Conservation (phyloP, 331 rosid species). For the Cucumis variabilis region DNA sequence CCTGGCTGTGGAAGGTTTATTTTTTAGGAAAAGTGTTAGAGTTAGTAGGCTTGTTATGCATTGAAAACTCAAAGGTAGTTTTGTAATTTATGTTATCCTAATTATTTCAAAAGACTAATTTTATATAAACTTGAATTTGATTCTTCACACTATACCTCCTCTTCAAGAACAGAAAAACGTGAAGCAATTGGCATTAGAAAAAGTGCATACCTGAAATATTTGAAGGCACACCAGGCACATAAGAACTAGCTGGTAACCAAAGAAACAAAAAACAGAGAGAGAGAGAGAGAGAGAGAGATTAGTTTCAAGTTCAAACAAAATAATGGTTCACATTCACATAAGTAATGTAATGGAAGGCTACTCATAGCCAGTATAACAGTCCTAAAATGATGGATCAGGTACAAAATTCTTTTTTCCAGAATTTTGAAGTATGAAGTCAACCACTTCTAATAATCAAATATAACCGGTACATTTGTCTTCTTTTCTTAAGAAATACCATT, state of each 20-base stretch:
- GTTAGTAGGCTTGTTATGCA: too few species aligned
- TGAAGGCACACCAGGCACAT: conserved; percentile 86
- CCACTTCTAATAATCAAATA: conserved; percentile 42
- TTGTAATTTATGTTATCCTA: too few species aligned
- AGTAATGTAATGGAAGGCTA: conserved; percentile 26
- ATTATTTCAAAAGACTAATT: background rate
- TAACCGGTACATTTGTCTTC: background rate
- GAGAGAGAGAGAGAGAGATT: conserved; percentile 28
- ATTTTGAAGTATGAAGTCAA: conserved; percentile 93
- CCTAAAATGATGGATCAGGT: conserved; percentile 80
- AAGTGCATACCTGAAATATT: conserved; percentile 51
- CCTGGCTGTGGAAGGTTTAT: too few species aligned
- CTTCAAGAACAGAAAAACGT: background rate
- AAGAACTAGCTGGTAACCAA: conserved; percentile 74
- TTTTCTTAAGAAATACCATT: background rate
- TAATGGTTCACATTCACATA: background rate
- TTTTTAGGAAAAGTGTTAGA: too few species aligned
- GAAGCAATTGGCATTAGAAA: background rate
- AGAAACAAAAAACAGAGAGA: conserved; percentile 30
- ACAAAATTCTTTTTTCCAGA: conserved; percentile 72
- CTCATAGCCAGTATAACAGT: conserved; percentile 93
- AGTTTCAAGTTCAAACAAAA: conserved; percentile 30
- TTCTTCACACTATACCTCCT: conserved; percentile 6
- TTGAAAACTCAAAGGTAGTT: too few species aligned
- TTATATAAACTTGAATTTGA: conserved; percentile 1